phyloP scores from a whole-genome alignment of 176 grass and related monocot species.

The Zoysia pacifica region DNA sequence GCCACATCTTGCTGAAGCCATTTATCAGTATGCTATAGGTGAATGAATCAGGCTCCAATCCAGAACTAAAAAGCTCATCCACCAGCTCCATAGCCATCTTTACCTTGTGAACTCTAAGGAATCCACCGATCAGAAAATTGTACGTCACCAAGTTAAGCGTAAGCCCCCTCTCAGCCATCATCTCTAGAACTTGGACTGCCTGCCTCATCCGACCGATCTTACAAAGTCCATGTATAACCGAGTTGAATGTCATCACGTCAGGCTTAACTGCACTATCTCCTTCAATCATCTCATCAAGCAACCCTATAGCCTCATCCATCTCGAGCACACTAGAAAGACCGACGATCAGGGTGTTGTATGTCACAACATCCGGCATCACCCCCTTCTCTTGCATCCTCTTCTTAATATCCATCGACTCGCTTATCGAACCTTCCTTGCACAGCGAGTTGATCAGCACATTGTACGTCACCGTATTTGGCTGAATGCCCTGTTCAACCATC shows the following conservation, averaged over 20 bases:
- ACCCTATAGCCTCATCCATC: slow-evolving; percentile 47
- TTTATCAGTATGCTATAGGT: slow-evolving; percentile 65
- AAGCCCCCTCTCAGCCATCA: slow-evolving; percentile 52
- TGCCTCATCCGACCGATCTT: slow-evolving; percentile 40
- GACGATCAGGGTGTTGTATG: slow-evolving; percentile 54
- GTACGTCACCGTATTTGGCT: slow-evolving; percentile 57
- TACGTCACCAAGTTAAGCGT: slow-evolving; percentile 51
- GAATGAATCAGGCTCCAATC: slow-evolving; percentile 48
- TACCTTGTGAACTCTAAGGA: slow-evolving; percentile 52
- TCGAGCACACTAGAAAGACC: slow-evolving; percentile 54
- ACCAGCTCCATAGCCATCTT: slow-evolving; percentile 40
- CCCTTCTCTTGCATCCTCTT: slow-evolving; percentile 47
- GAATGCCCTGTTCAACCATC: slow-evolving; percentile 58
- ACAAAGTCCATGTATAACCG: slow-evolving; percentile 66
- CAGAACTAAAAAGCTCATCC: slow-evolving; percentile 50
- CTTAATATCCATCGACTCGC: slow-evolving; percentile 32
- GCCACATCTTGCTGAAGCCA: slow-evolving; percentile 63
- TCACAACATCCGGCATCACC: slow-evolving; percentile 48
- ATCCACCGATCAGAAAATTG: slow-evolving; percentile 54
- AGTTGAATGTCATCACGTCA: slow-evolving; percentile 52
- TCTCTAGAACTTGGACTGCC: slow-evolving; percentile 39
- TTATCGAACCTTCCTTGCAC: slow-evolving; percentile 50
- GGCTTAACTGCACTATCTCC: slow-evolving; percentile 40
- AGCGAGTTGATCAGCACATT: slow-evolving; percentile 58
- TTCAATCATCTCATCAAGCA: slow-evolving; percentile 60